Percentiles rank a stretch among this genome's conserved stretches.
Conservation (phyloP, 2,329 filamentous ascomycete genomes). For the Verticillium klebahnii region DNA sequence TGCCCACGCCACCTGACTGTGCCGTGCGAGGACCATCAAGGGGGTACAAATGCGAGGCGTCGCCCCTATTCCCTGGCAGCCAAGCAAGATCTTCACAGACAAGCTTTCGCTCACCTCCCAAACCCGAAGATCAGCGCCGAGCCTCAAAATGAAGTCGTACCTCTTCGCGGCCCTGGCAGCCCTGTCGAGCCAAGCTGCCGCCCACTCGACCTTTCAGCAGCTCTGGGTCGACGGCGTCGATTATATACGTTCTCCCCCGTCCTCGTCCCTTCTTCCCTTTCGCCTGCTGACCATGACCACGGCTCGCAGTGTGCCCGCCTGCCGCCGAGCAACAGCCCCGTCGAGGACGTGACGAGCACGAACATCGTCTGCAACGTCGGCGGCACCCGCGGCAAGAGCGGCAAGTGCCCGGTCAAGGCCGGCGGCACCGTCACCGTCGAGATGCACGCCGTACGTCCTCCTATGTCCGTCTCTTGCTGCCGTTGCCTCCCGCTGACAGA, state of each 20-base stretch:
- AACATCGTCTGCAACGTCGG: constrained; percentile 42
- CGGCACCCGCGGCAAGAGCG: constrained; percentile 24
- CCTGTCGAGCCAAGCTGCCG: constrained; percentile 30
- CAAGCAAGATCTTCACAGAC: background rate
- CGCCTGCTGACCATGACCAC: constrained; percentile 16
- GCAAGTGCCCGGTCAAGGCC: constrained; percentile 41
- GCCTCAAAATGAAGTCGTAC: constrained; percentile 28
- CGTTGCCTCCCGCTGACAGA: background rate
- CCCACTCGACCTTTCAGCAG: constrained; percentile 47
- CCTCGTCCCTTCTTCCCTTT: background rate
- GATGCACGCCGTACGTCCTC: constrained; percentile 44
- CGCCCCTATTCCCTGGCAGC: background rate
- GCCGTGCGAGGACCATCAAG: background rate
- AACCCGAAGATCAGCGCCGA: constrained; percentile 1
- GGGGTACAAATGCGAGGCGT: background rate
- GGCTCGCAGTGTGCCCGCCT: constrained; percentile 41
- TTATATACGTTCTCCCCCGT: constrained; percentile 24
- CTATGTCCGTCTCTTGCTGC: background rate
- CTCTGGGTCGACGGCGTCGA: constrained; percentile 39
- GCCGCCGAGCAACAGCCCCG: constrained; percentile 45
- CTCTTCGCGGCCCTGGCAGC: constrained; percentile 23
- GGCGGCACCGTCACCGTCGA: constrained; percentile 48
- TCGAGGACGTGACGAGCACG: constrained; percentile 36
- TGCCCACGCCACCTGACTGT: background rate
- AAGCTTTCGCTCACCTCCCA: background rate